Base-by-base conservation (phyloP, 1,284 basidiomycete species). In the Thelephora terrestris region DNA sequence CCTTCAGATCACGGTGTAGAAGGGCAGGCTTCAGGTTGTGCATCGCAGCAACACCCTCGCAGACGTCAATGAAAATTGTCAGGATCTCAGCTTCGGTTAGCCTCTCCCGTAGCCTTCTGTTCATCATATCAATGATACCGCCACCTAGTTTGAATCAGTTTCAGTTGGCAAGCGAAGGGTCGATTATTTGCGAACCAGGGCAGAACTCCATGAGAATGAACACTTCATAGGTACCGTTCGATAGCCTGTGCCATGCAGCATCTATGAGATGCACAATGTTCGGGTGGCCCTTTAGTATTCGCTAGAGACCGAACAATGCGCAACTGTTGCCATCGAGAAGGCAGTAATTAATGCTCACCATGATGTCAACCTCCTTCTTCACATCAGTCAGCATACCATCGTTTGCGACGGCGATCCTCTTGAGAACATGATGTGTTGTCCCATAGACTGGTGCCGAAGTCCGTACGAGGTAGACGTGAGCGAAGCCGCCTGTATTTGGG, bases 171-270 rank as follows among this genome's bases (percentile, higher is more conserved):
- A 7, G 7, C 29, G 47, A 43, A 12, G 46, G 23, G 23, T 27
- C n/a, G 40, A 1, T 20, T 34, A 35, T 39, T 32, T 23, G 62
- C 71, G 50, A 45, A 71, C 78, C 83, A 7, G 78, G 73, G 64
- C 93, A 97, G 65, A 85, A 97, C 66, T 99, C 96, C 96, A 99
- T 99, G 52, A 99, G 76, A 62, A 99, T 99, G 66, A 97, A 98
- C 43, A 99, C 94, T 66, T 99, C 96, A 64, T 88, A 93, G 42
- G 77, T 76, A 42, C 91, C 91, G 59, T 85, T 86, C 2, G 86
- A 71, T 61, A 90, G 75, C 52, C 80, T 78, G 54, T 90, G 82
- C 75, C 90, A 91, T 45, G 90, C 84, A n/a, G 92, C 91, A 67
- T 96, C 92, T 62, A 95, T 88, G 61, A 96, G 81, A 62, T 93